Evolutionary conservation across 75 land plant genomes (phyloP).

Genomic region (Chamaecyparis obtusa): DNA sequence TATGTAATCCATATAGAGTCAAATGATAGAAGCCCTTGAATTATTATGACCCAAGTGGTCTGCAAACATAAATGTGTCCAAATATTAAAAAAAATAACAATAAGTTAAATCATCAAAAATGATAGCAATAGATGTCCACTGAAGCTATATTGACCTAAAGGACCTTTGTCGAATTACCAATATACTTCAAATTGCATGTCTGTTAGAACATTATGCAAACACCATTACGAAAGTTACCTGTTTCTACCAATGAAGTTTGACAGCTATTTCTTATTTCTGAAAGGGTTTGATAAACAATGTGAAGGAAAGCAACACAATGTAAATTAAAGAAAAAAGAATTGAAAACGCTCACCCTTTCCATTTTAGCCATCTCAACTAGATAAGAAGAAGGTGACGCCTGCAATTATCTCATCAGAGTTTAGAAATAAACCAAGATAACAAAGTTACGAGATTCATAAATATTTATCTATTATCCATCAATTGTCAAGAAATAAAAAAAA

Average conservation of each 20-base stretch:
- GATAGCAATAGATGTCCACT: neutral
- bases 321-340: neutral
- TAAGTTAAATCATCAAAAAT: neutral
- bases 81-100: neutral
- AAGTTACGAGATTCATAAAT: neutral
- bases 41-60: neutral
- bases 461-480: neutral
- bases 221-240: neutral
- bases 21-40: neutral
- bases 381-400: constrained; percentile 45
- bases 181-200: neutral
- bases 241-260: neutral
- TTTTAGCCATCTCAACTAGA: constrained; percentile 62
- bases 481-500: neutral
- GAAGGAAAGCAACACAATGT: neutral
- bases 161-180: neutral
- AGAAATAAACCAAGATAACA: neutral
- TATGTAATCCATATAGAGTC: neutral
- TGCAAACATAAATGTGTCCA: too few species aligned
- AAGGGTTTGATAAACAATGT: neutral
- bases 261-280: neutral
- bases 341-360: constrained; percentile 39
- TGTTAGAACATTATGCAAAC: neutral
- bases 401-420: neutral
- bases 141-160: neutral